Evolutionary conservation across 1,284 basidiomycete species (phyloP), one percentile per base, ranked within the genome.

Genomic region (Mycena citricolor): DNA sequence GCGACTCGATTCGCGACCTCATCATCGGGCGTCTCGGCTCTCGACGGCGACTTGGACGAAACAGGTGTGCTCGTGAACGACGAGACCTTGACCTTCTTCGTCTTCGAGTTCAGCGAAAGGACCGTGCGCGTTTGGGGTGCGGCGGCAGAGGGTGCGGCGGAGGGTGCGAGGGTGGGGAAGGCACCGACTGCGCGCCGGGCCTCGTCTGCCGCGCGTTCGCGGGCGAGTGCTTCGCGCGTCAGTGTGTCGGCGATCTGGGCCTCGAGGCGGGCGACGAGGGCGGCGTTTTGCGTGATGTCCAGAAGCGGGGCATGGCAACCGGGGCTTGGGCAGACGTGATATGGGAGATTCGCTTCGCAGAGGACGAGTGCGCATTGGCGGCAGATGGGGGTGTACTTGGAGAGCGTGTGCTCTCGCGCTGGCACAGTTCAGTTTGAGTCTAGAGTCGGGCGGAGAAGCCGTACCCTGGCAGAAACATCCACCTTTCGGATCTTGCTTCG

Each of bases 391-490:
- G 68, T 71, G 57, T 82, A 76, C 12, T 61, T 42, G 1, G 84
- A 86, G 19, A 85, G 61, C 0, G 60, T 44, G 48, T 87, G 83
- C 29, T 65, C 61, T 39, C 79, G 67, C 2, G 83, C 84, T 86
- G 32, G 13, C 17, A n/a, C 21, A 20, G 10, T 29, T 33, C 14
- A 39, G 21, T 17, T 14, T 31, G 2, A 13, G 10, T 29, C 1
- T 39, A 26, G 5, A 28, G 32, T 42, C 10, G 32, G 11, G 29
- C 17, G 8, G 17, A 22, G n/a, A 14, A 14, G 11, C 53, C 60
- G 34, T 48, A 80, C 82, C 80, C 68, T 76, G 77, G 55, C 84
- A 86, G 56, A 83, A 86, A 56, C 83, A 86, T 0, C 81, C 81
- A 2, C 77, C 77, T 28, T 72, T 73, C 0, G 77, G 70, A 59